A percentile compares a stretch with the other conserved stretches of the same genome.
These are phyloP conservation scores for Chaetoscypha palmicola DNA, from an alignment of 2,329 filamentous ascomycete species.

Conservation along the genomic window DNA sequence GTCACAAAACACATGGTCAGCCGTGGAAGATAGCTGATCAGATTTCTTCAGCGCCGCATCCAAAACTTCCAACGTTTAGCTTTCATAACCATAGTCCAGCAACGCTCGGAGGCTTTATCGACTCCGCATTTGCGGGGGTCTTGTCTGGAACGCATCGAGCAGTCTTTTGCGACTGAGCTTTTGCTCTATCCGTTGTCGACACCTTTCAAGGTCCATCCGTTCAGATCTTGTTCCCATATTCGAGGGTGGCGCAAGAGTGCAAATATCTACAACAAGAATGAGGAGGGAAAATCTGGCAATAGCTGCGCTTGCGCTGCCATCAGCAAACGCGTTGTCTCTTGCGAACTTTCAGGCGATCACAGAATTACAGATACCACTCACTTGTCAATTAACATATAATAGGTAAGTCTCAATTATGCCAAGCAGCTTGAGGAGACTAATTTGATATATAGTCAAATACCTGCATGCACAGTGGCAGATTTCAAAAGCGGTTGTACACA, in stretches of 20 bases:
- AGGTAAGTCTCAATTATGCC: conserved; percentile 1
- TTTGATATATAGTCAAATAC: conserved; percentile 20
- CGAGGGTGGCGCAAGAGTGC: not conserved
- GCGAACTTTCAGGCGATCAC: conserved; percentile 29
- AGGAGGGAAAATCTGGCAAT: conserved; percentile 16
- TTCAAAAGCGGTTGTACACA: conserved; percentile 26
- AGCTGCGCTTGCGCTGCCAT: conserved; percentile 13
- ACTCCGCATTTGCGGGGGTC: conserved; percentile 10
- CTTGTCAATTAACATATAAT: conserved; percentile 25
- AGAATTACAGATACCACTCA: conserved; percentile 17
- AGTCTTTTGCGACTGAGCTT: not conserved
- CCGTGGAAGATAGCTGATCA: conserved; percentile 11
- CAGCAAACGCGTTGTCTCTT: conserved; percentile 25
- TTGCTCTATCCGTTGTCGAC: conserved; percentile 13
- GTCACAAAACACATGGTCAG: conserved; percentile 16
- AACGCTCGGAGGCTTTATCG: conserved; percentile 3
- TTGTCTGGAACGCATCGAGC: not conserved
- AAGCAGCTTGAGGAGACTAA: no score
- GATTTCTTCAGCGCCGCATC: conserved; percentile 10
- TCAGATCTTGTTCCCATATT: not conserved
- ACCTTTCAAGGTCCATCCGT: conserved; percentile 7
- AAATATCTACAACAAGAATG: conserved; percentile 14
- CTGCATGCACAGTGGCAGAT: conserved; percentile 22
- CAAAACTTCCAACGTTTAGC: conserved; percentile 19
- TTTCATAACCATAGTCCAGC: conserved; percentile 14